Evolutionary conservation across 441 rosid species (phyloP), one percentile per base, ranked within the genome.

Genomic region (Bruguiera hainesii): DNA sequence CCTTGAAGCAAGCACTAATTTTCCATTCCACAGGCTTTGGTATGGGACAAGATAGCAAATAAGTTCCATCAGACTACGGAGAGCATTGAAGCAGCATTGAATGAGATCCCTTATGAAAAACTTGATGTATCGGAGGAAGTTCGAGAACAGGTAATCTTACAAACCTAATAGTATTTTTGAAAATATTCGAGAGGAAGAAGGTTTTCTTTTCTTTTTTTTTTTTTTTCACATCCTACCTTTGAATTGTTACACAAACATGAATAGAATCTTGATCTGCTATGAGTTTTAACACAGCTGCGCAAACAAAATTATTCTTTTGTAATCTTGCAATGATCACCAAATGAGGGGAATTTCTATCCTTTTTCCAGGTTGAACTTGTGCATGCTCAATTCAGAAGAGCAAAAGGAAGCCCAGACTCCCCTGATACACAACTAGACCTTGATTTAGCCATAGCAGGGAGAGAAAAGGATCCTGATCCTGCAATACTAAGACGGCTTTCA

Each of bases 341-440:
- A 6, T 63, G 53, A 57, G 52, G 25, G 50, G 66, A 50, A 42
- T 37, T 59, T 66, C 7, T 20, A 1, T n/a, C 7, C 9, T 20
- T 7, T 49, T 51, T 66, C 56, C 78, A 95, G 99, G 81, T 86
- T 56, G 88, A 89, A 72, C 94, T 95, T 64, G 95, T 95, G 56
- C 99, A 88, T 73, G 68, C 84, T 71, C 99, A 92, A 64, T 89
- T 92, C 63, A 87, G 69, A 80, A 84, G 99, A 79, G 98, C 99
- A 53, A 88, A 74, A 73, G 91, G 65, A 68, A 88, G 76, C 71
- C 74, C 68, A 15, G 94, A 87, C 13, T 76, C 81, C 7, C 82
- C 63, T 65, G 98, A 90, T 80, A 65, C 75, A 53, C 89, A 88
- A 70, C 86, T 91, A 52, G 83, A 84, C 65, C 84, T 71, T 78